A percentile compares a stretch with the other conserved stretches of the same genome.
Evolutionary conservation across 352 stramenopile species (phyloP).

Genomic region (Albugo laibachii): DNA sequence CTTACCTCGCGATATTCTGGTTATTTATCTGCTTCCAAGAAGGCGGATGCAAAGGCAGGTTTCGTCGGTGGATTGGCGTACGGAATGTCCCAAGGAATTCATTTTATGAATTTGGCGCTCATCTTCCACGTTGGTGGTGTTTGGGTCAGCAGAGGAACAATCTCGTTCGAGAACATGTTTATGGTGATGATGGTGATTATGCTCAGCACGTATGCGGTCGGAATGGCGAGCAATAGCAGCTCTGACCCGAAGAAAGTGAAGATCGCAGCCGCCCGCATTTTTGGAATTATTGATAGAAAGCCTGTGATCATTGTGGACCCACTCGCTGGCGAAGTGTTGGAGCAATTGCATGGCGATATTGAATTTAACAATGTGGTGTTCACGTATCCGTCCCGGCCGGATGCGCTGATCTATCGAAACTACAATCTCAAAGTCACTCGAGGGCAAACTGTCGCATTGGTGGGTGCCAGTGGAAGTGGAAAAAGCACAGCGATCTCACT

Average conservation of each 20-base stretch:
- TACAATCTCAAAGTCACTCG: slow-evolving; percentile 44
- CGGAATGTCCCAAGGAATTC: slow-evolving; percentile 21
- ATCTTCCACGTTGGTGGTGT: slow-evolving; percentile 36
- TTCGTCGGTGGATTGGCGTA: slow-evolving; percentile 20
- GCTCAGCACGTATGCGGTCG: slow-evolving; percentile 29
- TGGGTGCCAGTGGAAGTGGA: slow-evolving; percentile 66
- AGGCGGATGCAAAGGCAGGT: slow-evolving; percentile 12
- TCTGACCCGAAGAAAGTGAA: slow-evolving; percentile 30
- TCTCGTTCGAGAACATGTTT: slow-evolving; percentile 28
- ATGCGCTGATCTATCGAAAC: slow-evolving; percentile 46
- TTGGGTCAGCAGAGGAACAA: slow-evolving; percentile 15
- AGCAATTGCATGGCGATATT: slow-evolving; percentile 27
- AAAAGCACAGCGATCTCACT: slow-evolving; percentile 76
- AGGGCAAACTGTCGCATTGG: slow-evolving; percentile 67
- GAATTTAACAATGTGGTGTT: slow-evolving; percentile 82
- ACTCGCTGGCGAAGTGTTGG: slow-evolving; percentile 5
- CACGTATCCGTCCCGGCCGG: slow-evolving; percentile 70
- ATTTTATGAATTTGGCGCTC: slow-evolving; percentile 25
- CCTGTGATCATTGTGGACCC: slow-evolving; percentile 18
- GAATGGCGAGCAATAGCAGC: slow-evolving; percentile 25
- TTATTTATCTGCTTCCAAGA: slow-evolving; percentile 14
- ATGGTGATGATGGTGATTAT: slow-evolving; percentile 30
- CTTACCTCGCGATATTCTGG: slow-evolving; percentile 10
- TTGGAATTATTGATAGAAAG: slow-evolving; percentile 59
- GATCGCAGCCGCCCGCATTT: slow-evolving; percentile 35